Conservation (phyloP, 2,329 filamentous ascomycete genomes). For the Paecilomyces sp. region DNA sequence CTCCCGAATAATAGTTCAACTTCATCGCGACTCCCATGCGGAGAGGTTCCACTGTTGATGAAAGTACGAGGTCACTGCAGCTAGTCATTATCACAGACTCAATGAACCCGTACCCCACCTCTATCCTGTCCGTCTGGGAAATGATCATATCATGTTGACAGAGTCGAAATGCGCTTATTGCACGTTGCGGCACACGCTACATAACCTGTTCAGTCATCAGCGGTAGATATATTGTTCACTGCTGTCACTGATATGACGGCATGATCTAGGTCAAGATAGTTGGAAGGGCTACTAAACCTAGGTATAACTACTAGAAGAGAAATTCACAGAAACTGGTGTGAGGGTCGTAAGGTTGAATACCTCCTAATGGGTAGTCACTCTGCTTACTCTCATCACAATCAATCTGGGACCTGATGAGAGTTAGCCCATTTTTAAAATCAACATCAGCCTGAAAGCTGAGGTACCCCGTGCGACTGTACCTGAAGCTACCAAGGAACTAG, state of each 20-base stretch:
- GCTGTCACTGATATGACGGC: neutral
- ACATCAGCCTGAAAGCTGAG: too few relatives aligned
- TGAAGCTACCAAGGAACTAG: too few relatives aligned
- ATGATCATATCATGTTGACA: neutral
- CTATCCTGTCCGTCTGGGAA: neutral
- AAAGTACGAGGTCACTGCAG: neutral
- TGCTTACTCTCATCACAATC: neutral
- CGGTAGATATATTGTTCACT: neutral
- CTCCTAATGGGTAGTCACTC: neutral
- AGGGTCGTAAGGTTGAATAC: neutral
- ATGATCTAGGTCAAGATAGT: neutral
- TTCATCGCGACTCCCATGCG: neutral
- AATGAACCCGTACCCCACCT: neutral
- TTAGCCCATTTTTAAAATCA: too few relatives aligned
- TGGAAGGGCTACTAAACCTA: too few relatives aligned
- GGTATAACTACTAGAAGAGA: too few relatives aligned
- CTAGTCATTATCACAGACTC: neutral
- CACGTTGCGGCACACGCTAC: neutral
- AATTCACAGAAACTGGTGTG: neutral
- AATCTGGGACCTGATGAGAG: too few relatives aligned
- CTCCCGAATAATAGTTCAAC: neutral
- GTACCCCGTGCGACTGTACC: too few relatives aligned
- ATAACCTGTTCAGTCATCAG: neutral
- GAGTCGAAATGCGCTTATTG: neutral
- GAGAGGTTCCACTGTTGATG: neutral